Evolutionary conservation across 306 rosid genomes (phyloP).

Genomic region (Fragaria ananassa): DNA sequence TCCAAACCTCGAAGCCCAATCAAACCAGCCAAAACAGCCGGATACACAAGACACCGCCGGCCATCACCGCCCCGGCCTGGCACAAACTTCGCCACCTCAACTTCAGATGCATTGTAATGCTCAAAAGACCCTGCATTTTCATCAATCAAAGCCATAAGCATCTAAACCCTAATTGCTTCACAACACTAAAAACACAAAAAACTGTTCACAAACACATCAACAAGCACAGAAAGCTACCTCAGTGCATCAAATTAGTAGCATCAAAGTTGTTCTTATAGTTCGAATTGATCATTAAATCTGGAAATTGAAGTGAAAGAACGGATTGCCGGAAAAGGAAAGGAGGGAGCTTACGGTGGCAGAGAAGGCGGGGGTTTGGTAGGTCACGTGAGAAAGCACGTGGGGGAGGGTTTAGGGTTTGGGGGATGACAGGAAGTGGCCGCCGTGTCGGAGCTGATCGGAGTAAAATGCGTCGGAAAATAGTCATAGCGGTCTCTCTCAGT

Average conservation of each 20-base stretch:
- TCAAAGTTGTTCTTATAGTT: background rate
- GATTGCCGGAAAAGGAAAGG: background rate
- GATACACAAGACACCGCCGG: slow-evolving; percentile 23
- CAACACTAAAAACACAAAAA: background rate
- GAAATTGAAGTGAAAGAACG: background rate
- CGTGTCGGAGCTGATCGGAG: slow-evolving; percentile 35
- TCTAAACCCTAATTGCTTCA: background rate
- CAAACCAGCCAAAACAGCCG: slow-evolving; percentile 47
- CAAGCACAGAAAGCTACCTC: background rate
- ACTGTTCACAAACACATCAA: background rate
- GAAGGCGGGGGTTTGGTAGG: slow-evolving; percentile 21
- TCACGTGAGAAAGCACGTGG: slow-evolving; percentile 20
- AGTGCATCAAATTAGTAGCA: background rate
- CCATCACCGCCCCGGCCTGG: slow-evolving; percentile 25
- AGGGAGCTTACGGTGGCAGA: slow-evolving; percentile 30
- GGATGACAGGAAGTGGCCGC: slow-evolving; percentile 23
- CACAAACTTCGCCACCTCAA: slow-evolving; percentile 20
- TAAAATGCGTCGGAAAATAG: slow-evolving; percentile 35
- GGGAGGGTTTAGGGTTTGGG: slow-evolving; percentile 52
- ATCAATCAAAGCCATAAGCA: background rate
- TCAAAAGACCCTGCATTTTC: slow-evolving; percentile 32
- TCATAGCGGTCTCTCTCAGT: slow-evolving; percentile 32
- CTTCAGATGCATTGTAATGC: slow-evolving; percentile 26
- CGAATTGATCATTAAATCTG: background rate
- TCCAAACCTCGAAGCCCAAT: slow-evolving; percentile 51